Evolutionary conservation across 2,329 filamentous ascomycete genomes (phyloP), one percentile per base, ranked within the genome.

Genomic region (Alternaria brassicae): DNA sequence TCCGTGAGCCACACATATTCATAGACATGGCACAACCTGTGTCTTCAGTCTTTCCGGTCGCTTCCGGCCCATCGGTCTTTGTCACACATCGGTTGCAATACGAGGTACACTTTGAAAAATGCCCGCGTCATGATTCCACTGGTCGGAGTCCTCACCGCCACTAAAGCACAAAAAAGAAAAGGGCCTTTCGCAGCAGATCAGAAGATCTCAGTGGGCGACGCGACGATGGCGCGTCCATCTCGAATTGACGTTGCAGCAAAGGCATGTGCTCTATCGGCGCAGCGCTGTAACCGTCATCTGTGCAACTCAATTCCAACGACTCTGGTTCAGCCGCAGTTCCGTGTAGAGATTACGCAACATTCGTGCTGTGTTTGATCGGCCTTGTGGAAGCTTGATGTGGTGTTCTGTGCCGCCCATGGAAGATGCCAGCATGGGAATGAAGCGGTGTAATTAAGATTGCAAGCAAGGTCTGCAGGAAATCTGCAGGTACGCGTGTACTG

Each of bases 221-320:
- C 32, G 48, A 32, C 49, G 19, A 50, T 50, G 28, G 36, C 36
- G 48, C 27, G 28, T 28, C 57, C 42, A 34, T 53, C 42, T 52
- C 25, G 41, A 51, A 44, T 48, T 53, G 58, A 57, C 42, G 53
- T 53, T 60, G 48, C 53, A 60, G 48, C 28, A 55, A 34, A 34
- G 13, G 45, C 39, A 17, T 25, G 39, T 39, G 13, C 37, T 41
- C 21, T n/a, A 51, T 53, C 34, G 44, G 50, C 32, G 37, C 50
- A 59, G 56, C 60, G 62, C 63, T 60, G 45, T 62, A 66, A 63
- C 59, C 51, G 53, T 57, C 48, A 27, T 34, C 36, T 60, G 66
- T 63, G 45, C 39, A 48, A 66, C 62, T 58, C 60, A 44, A 45
- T 40, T 40, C 13, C 39, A 42, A 52, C 47, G 48, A 44, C 30